Percentiles rank a stretch among this genome's conserved stretches.
Conservation (phyloP, 2,329 filamentous ascomycete genomes). For the Aspergillus felis region DNA sequence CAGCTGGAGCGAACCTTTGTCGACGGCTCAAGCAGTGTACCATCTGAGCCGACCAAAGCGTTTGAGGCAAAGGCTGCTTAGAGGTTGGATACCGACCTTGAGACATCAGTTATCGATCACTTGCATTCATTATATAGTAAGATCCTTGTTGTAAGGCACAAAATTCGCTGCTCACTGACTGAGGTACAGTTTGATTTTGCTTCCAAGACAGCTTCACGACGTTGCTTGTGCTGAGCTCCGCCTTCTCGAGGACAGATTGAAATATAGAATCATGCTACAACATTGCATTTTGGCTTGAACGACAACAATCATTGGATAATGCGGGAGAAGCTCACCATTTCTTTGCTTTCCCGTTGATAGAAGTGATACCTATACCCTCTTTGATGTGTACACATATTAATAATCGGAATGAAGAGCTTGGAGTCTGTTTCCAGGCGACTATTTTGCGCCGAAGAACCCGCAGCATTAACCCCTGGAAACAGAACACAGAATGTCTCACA, state of each 20-base stretch:
- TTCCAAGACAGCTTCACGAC: neutral
- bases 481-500: neutral
- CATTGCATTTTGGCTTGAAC: neutral
- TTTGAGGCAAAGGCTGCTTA: neutral
- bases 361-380: neutral
- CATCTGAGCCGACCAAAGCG: neutral
- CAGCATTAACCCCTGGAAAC: too few relatives aligned
- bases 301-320: neutral
- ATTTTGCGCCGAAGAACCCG: neutral
- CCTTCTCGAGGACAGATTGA: neutral
- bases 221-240: neutral
- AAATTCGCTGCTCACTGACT: neutral
- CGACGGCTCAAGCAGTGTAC: neutral
- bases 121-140: neutral
- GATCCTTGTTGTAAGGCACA: neutral
- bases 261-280: neutral
- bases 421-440: neutral
- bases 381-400: neutral
- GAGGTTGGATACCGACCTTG: neutral
- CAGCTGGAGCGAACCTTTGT: conserved; percentile 11
- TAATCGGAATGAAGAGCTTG: neutral
- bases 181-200: too few relatives aligned
- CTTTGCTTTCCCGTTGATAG: neutral
- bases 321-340: neutral
- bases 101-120: neutral